Conservation (phyloP, 805 yeast genomes). For the Ogataea chonburiensis region DNA sequence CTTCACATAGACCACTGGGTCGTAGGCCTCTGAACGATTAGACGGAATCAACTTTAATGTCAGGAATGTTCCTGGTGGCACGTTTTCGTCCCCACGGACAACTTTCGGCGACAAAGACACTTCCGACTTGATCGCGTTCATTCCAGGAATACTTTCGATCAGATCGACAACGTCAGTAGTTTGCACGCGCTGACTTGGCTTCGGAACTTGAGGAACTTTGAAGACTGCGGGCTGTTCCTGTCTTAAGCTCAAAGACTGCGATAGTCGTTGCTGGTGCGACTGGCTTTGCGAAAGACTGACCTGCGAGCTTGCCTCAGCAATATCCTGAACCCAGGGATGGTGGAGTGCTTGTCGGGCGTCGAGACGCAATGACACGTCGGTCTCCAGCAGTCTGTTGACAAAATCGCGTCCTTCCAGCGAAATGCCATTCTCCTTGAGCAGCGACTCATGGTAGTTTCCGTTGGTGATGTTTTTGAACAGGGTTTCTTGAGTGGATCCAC, state of each 20-base stretch:
- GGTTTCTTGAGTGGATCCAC: slow-evolving; percentile 87
- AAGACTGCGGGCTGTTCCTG: slow-evolving; percentile 13
- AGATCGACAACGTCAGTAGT: slow-evolving; percentile 11
- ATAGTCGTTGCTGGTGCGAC: slow-evolving; percentile 57
- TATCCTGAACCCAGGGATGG: slow-evolving; percentile 74
- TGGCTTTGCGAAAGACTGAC: slow-evolving; percentile 69
- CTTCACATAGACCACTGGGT: slow-evolving; percentile 48
- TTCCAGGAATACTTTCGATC: slow-evolving; percentile 3
- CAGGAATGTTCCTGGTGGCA: slow-evolving; percentile 62
- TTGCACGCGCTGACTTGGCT: slow-evolving; percentile 24
- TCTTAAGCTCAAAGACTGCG: slow-evolving; percentile 18
- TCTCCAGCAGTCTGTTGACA: slow-evolving; percentile 66
- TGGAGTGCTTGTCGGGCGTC: slow-evolving; percentile 73
- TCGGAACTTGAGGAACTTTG: slow-evolving; percentile 27
- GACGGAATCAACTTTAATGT: slow-evolving; percentile 50
- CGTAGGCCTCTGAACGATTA: slow-evolving; percentile 5
- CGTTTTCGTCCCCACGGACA: slow-evolving; percentile 7
- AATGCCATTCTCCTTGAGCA: slow-evolving; percentile 58
- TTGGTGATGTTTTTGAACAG: slow-evolving; percentile 70
- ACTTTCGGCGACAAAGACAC: neutral
- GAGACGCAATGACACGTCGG: slow-evolving; percentile 69
- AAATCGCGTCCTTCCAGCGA: slow-evolving; percentile 73
- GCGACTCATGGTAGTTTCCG: slow-evolving; percentile 79
- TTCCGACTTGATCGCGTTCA: slow-evolving; percentile 4
- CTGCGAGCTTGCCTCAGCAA: slow-evolving; percentile 32